A percentile compares a stretch with the other conserved stretches of the same genome.
phyloP scores from a whole-genome alignment of 1,284 basidiomycete genomes.

The Grifola frondosa region DNA sequence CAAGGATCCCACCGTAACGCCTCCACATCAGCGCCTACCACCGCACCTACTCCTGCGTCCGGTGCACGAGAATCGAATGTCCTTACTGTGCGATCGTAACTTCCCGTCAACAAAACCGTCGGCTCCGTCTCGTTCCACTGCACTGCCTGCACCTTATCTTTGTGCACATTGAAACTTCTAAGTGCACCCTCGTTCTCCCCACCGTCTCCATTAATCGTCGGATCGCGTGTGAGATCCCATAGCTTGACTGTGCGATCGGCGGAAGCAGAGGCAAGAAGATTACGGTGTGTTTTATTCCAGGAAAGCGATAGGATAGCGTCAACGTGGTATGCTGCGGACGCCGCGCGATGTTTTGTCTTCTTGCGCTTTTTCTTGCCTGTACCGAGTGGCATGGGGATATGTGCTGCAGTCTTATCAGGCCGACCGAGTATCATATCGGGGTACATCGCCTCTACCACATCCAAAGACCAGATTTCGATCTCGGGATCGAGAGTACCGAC shows the following conservation, averaged over 20 bases:
- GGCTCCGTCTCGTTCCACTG: conserved; percentile 93
- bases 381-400: conserved; percentile 72
- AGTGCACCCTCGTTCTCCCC: conserved; percentile 63
- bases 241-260: conserved; percentile 97
- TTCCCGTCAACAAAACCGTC: conserved; percentile 87
- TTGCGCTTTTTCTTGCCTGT: conserved; percentile 96
- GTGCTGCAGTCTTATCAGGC: conserved; percentile 81
- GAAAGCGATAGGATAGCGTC: conserved; percentile 91
- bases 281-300: conserved; percentile 90
- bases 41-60: conserved; percentile 73
- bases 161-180: conserved; percentile 86
- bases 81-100: conserved; percentile 91
- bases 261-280: conserved; percentile 88
- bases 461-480: conserved; percentile 98
- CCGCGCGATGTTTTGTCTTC: conserved; percentile 72
- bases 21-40: conserved; percentile 90
- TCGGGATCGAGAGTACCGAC: conserved; percentile 97
- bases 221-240: conserved; percentile 89
- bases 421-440: conserved; percentile 91
- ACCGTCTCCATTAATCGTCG: conserved; percentile 46
- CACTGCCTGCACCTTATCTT: conserved; percentile 96
- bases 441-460: conserved; percentile 92
- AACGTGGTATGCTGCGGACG: conserved; percentile 80
- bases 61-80: conserved; percentile 92
- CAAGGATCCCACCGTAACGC: conserved; percentile 96